These are phyloP conservation scores for Paxillus rubicundulus DNA, from an alignment of 768 basidiomycete genomes.

Conservation along the genomic window DNA sequence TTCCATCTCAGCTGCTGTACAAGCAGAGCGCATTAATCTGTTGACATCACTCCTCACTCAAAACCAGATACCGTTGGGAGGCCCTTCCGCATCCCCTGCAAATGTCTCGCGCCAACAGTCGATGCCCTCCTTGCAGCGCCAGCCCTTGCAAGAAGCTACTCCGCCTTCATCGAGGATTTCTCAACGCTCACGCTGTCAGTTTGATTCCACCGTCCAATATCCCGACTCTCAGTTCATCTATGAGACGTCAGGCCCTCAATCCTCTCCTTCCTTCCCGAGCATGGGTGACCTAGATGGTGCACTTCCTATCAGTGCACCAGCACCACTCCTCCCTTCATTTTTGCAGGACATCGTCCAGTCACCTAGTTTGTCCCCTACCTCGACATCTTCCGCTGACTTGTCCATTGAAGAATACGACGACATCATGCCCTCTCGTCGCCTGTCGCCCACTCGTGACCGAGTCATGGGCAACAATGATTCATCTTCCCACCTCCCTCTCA, in stretches of 20 bases:
- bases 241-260: conserved; percentile 54
- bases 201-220: conserved; percentile 47
- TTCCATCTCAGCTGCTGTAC: conserved; percentile 80
- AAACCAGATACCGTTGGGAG: conserved; percentile 38
- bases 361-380: conserved; percentile 62
- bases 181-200: conserved; percentile 53
- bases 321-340: conserved; percentile 72
- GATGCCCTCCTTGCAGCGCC: conserved; percentile 45
- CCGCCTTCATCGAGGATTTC: conserved; percentile 33
- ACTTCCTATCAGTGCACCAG: conserved; percentile 35
- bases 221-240: conserved; percentile 57
- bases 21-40: conserved; percentile 79
- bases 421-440: conserved; percentile 25
- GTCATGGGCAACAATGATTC: conserved; percentile 27
- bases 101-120: conserved; percentile 41
- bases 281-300: conserved; percentile 22
- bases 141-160: conserved; percentile 38
- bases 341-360: conserved; percentile 72
- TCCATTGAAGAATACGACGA: conserved; percentile 58
- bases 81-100: conserved; percentile 13
- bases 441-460: conserved; percentile 26
- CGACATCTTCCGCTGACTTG: conserved; percentile 63
- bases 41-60: conserved; percentile 71
- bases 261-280: conserved; percentile 38
- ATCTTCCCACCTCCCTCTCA: conserved; percentile 31